Base-by-base conservation (phyloP, 768 basidiomycete species). In the Candolleomyces aberdarensis region DNA sequence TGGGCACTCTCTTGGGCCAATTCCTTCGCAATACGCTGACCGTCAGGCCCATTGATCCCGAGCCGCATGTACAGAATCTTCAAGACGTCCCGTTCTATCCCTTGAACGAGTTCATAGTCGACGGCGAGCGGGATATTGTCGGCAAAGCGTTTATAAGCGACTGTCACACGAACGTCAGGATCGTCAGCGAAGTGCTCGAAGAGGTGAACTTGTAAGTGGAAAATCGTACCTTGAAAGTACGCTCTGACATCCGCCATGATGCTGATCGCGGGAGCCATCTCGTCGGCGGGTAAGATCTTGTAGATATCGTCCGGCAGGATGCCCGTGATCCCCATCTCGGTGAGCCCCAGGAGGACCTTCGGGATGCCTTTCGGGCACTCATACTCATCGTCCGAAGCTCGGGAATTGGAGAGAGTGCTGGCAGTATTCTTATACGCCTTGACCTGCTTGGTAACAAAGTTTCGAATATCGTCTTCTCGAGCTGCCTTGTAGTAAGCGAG, bases 211-310 rank as follows among this genome's bases (percentile, higher is more conserved):
- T 43, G 10, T 20, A 3, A 43, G 26, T 31, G 46, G 10, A 49
- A 31, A 32, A 22, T 39, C 63, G n/a, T 65, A 88, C 89, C 89
- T 78, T 90, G 86, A 70, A 91, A 91, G 64, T 91, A 90, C 0
- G 85, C 88, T 4, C 87, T 76, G 0, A 89, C 86, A 59, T 85
- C 80, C 0, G 87, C 86, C 87, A 91, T 90, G 65, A 91, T 87
- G 4, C 71, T 64, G 17, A 91, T 64, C 0, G 85, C 85, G 0
- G 81, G 78, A 36, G 84, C 85, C 76, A 78, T 80, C 1, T 72
- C 72, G 61, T 88, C 85, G 0, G 75, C 59, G 0, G 82, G 79
- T 2, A 85, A 74, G 0, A 89, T 64, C 64, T 78, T 84, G 0
- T 78, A 63, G 0, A 89, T 63, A 56, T 86, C 83, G 2, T 71